These are phyloP conservation scores for sweet orange (Citrus sinensis) DNA, from an alignment of 345 rosid genomes.

Conservation along the genomic window DVS_A1.0 CM039162.1:1023001-1023500, in stretches of 20 bases:
- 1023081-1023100: conserved; percentile 10
- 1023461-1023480: conserved; percentile 98
- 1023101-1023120: conserved; percentile 98
- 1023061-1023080: conserved; percentile 6
- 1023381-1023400: conserved; percentile 4
- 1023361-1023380: conserved; percentile 85
- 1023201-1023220: neutral
- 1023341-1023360: conserved; percentile 95
- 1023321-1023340: conserved; percentile 92
- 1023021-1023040: neutral
- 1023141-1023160: conserved; percentile 94
- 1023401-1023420: conserved; percentile 13
- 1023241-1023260: neutral
- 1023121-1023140: conserved; percentile 97
- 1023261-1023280: conserved; percentile 3
- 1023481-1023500: conserved; percentile 98
- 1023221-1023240: conserved; percentile 3
- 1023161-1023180: conserved; percentile 97
- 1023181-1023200: conserved; percentile 15
- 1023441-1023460: conserved; percentile 63
- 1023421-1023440: conserved; percentile 16
- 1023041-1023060: neutral
- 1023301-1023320: conserved; percentile 96
- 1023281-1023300: conserved; percentile 19
- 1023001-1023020: neutral